Conservation (phyloP, 1,284 basidiomycete species). For the Cryptococcus jaspeensis region DNA sequence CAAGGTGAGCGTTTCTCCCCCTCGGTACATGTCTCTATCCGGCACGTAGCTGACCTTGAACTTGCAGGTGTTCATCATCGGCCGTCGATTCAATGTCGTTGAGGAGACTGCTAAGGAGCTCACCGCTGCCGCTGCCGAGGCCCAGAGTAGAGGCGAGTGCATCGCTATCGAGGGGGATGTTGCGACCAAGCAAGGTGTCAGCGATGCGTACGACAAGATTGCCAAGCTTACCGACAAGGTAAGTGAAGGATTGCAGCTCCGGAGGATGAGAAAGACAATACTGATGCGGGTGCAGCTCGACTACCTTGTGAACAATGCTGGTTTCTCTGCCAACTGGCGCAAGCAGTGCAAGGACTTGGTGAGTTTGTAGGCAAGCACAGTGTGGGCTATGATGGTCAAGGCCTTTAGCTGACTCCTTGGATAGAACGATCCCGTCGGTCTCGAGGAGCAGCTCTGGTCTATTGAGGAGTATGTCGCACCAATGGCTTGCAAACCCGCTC, state of each 20-base stretch:
- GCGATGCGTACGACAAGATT: conserved; percentile 25
- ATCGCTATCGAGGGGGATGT: conserved; percentile 32
- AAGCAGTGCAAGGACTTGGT: conserved; percentile 12
- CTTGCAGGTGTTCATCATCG: conserved; percentile 28
- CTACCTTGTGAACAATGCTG: conserved; percentile 37
- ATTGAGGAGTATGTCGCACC: conserved; percentile 30
- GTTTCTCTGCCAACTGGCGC: conserved; percentile 28
- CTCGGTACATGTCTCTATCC: background rate
- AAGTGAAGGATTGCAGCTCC: too few relatives aligned
- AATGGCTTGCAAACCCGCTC: background rate
- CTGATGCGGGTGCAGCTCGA: conserved; percentile 21
- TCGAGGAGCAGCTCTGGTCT: conserved; percentile 30
- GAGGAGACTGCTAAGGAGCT: conserved; percentile 26
- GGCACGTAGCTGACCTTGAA: background rate
- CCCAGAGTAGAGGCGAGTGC: conserved; percentile 20
- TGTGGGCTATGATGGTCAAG: background rate
- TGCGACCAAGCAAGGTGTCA: conserved; percentile 29
- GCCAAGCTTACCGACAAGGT: conserved; percentile 25
- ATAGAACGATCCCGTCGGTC: conserved; percentile 14
- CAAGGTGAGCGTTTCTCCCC: too few relatives aligned
- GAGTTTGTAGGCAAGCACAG: background rate
- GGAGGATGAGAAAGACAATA: background rate
- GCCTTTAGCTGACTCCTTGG: background rate
- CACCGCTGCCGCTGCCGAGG: conserved; percentile 18
- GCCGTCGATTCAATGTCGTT: conserved; percentile 26